Base-by-base conservation (phyloP, 345 rosid species). In the Syzygium grande region DNA sequence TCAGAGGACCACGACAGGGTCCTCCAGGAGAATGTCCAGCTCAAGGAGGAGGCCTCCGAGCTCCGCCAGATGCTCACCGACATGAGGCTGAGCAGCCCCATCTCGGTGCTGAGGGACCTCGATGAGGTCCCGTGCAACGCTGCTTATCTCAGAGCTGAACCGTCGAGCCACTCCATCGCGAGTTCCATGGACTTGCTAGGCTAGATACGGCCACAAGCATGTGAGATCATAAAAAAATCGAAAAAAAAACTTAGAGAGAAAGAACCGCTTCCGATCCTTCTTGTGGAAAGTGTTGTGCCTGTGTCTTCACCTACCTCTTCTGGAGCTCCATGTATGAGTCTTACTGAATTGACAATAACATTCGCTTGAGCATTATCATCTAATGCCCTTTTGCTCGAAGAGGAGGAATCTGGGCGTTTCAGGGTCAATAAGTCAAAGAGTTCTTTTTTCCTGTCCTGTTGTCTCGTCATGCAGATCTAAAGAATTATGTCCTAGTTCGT, bases 11-110 rank as follows among this genome's bases (percentile, higher is more conserved):
- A 78, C 41, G 89, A 79, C 85, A 86, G 34, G 87, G 87, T 79
- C 46, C 59, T 63, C 34, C 53, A 58, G 87, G 89, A 88, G 58
- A 85, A 88, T 63, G 80, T 77, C 41, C 87, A 86, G 89, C 86
- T 88, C 51, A 73, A 78, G 80, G 87, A 88, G 86, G 89, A 88
- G 73, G 13, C 89, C 7, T 59, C 80, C 23, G 89, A 88, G 87
- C 89, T 88, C 52, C 87, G 87, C 78, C 89, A 88, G 87, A 88
- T 88, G 87, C 51, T 88, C 21, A 86, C 87, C 5, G 86, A 88
- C 83, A 86, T 86, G 88, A 86, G 87, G 63, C 87, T 86, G 34
- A 19, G 87, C 56, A 65, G 84, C 84, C 87, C 87, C 55, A 58
- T 63, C 87, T 43, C 87, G 30, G 83, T 73, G 55, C 59, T 84